Base-by-base conservation (phyloP, 2,329 filamentous ascomycete species). In the Exophiala lecanii-corni region DNA sequence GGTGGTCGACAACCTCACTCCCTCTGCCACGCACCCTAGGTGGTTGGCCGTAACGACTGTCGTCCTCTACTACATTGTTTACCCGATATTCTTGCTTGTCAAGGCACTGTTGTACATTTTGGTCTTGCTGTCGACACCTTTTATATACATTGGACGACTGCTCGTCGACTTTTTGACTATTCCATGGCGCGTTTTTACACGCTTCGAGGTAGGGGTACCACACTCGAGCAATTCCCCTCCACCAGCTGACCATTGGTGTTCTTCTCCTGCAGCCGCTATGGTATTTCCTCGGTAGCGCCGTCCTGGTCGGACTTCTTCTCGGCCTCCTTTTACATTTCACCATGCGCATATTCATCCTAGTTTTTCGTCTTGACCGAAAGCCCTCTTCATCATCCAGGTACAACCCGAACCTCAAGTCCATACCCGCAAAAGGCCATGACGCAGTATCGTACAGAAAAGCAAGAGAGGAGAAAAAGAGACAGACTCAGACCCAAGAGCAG, bases 251-350 rank as follows among this genome's bases (percentile, higher is more conserved):
- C n/a, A n/a, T n/a, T n/a, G n/a, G n/a, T n/a, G n/a, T n/a, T n/a
- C n/a, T n/a, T n/a, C n/a, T n/a, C n/a, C n/a, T n/a, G 16, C 43
- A 73, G 70, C 65, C 64, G 36, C 45, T 70, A 15, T 62, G 63
- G 41, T 73, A 75, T 57, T 82, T 74, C 56, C 70, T 89, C 35
- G 80, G 79, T 36, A 74, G 80, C 17, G 86, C 85, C 5, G 73
- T 77, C 21, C 62, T 85, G 13, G 71, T 87, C 39, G 86, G 86
- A n/a, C 65, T 81, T 39, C 38, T 78, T 9, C 68, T 80, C 19
- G 86, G 84, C 39, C 62, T 80, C 38, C 52, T 76, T 13, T 62
- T 89, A 32, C 74, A 78, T 56, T 64, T 78, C 40, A 69, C 72
- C 13, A 82, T 79, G 45, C 69, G 67, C 43, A 57, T 75, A 44